These are phyloP conservation scores for Salisapilia sapeloensis DNA, from an alignment of 352 stramenopile species.

Conservation along the genomic window DNA sequence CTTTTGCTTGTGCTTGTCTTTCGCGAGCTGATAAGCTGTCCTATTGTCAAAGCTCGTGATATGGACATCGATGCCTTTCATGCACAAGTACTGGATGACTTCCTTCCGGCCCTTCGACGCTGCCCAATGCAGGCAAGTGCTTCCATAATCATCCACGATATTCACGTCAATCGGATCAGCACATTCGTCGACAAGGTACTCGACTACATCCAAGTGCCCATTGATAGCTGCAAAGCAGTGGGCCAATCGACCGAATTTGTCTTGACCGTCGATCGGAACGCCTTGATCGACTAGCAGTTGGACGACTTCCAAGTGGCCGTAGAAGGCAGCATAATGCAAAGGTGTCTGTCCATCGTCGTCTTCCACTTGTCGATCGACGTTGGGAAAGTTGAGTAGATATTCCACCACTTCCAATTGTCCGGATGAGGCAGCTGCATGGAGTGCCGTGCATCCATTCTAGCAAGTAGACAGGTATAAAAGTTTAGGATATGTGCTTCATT, in stretches of 20 bases:
- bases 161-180: constrained; percentile 74
- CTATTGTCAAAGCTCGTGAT: constrained; percentile 84
- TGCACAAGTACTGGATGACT: constrained; percentile 78
- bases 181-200: constrained; percentile 71
- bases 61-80: constrained; percentile 80
- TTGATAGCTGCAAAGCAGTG: constrained; percentile 77
- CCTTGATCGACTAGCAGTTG: constrained; percentile 68
- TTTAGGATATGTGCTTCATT: not conserved
- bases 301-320: constrained; percentile 74
- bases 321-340: constrained; percentile 78
- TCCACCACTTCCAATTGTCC: constrained; percentile 71
- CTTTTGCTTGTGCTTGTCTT: constrained; percentile 80
- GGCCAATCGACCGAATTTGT: constrained; percentile 61
- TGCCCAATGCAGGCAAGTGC: constrained; percentile 74
- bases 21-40: constrained; percentile 75
- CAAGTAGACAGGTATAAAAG: constrained; percentile 1
- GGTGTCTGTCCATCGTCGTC: constrained; percentile 75
- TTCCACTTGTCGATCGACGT: constrained; percentile 34
- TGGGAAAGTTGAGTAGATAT: constrained; percentile 43
- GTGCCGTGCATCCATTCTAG: constrained; percentile 65
- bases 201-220: constrained; percentile 70
- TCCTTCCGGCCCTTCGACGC: constrained; percentile 71
- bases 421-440: constrained; percentile 57
- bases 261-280: constrained; percentile 56
- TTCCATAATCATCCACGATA: constrained; percentile 76